Evolutionary conservation across 441 rosid species (phyloP).

Genomic region (Macaranga tanarius): DNA sequence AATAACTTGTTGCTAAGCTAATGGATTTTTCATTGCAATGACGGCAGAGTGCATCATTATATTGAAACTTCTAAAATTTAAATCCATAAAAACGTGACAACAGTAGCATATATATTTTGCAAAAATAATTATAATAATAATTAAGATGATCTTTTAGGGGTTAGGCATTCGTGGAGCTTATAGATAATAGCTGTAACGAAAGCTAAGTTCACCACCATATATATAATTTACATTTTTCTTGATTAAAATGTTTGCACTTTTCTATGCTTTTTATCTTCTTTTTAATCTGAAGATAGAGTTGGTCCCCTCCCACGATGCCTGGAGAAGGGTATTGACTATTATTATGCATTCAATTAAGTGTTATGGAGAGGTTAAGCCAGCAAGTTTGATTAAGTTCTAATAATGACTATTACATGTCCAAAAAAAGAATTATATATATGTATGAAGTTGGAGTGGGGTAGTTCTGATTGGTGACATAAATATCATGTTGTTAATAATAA

Average conservation of each 20-base stretch:
- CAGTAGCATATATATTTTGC: not conserved
- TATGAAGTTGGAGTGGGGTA: too few species aligned
- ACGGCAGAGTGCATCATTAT: constrained; percentile 11
- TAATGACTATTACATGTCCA: too few species aligned
- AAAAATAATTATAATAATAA: too few species aligned
- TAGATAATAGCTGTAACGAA: not conserved
- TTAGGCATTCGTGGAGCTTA: too few species aligned
- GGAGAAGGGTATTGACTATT: not conserved
- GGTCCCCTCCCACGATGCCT: constrained; percentile 13
- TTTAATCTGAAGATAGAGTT: not conserved
- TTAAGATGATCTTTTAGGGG: too few species aligned
- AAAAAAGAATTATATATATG: too few species aligned
- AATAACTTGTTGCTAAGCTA: constrained; percentile 5
- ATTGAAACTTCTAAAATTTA: not conserved
- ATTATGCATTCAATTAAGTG: not conserved
- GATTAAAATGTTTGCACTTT: constrained; percentile 9
- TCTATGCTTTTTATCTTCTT: not conserved
- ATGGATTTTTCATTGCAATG: constrained; percentile 13
- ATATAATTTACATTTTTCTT: not conserved
- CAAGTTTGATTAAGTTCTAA: too few species aligned
- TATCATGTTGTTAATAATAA: too few species aligned
- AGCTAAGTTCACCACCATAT: not conserved
- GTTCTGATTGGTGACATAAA: too few species aligned
- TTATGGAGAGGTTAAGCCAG: not conserved
- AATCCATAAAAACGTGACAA: not conserved